Evolutionary conservation across 176 grass and related monocot species (phyloP), one percentile per base, ranked within the genome.

Genomic region (Luzula sylvatica): DNA sequence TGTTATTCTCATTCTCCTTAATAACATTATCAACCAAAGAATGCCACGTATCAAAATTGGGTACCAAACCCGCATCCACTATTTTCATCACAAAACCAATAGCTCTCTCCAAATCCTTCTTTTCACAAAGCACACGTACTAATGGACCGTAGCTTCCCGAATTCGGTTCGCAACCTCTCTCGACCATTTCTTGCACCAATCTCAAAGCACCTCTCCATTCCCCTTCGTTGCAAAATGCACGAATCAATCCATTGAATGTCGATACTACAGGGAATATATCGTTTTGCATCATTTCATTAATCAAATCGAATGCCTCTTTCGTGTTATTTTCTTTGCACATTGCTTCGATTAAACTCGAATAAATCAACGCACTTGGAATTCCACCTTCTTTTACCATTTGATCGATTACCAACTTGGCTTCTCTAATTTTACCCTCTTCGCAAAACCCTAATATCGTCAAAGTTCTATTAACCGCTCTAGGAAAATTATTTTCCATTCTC

Each of bases 401-500:
- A 51, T 66, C 39, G 18, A 56, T 65, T 13, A 66, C 58, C 58
- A 65, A 65, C 41, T 66, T 65, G 23, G 59, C 71, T 23, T 65
- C 71, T 25, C 20, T 39, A 57, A 56, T 54, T 29, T 74, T 32
- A 40, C 24, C 59, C 0, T 56, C 26, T 39, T 41, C 15, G 71
- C 71, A 66, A 38, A 65, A 49, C 12, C 6, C 23, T 15, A 74
- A 20, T 42, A 74, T 74, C 24, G 39, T 66, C 59, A 66, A 15
- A 46, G 50, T 74, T 46, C 40, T 74, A 38, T 56, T 25, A 26
- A 66, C 58, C 46, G 71, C 71, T 47, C 59, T 46, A 32, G 59
- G 60, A 38, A 74, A 74, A 40, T 23, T 35, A n/a, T 8, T 65
- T 14, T 52, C 60, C 71, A 74, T 74, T 50, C 60, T 74, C 15